Percentiles rank a stretch among this genome's conserved stretches.
Conservation (phyloP, 805 yeast species). For the Ogataea zsoltii region DNA sequence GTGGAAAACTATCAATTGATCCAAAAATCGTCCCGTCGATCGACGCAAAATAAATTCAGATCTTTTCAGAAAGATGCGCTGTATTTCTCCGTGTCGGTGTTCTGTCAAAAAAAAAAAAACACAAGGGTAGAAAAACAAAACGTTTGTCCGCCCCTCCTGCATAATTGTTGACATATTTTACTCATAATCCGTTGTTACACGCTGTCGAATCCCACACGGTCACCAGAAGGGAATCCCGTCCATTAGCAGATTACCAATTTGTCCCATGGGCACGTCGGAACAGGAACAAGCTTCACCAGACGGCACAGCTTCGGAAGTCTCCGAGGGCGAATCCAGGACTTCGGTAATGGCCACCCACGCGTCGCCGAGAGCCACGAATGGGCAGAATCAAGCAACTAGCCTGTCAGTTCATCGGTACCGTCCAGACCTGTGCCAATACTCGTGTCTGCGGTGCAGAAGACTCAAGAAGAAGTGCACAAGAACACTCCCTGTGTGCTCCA, state of each 20-base stretch:
- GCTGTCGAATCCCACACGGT: neutral
- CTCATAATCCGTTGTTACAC: no score
- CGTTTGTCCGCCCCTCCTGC: slow-evolving; percentile 1
- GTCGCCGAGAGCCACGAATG: no score
- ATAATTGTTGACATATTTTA: neutral
- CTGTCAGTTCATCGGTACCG: neutral
- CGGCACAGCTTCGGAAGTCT: no score
- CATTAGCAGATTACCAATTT: no score
- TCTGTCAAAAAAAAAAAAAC: neutral
- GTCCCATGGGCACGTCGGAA: no score
- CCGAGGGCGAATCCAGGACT: no score
- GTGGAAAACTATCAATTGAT: neutral
- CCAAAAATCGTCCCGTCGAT: neutral
- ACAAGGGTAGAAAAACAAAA: no score
- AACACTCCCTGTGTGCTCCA: slow-evolving; percentile 43
- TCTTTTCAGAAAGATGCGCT: no score
- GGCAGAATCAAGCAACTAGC: no score
- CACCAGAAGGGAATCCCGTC: no score
- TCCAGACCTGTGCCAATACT: slow-evolving; percentile 22
- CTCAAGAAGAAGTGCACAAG: slow-evolving; percentile 52
- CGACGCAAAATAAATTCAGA: neutral
- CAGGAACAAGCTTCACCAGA: no score
- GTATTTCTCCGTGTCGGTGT: slow-evolving; percentile 6
- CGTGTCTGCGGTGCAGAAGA: slow-evolving; percentile 49
- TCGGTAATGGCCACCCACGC: no score